A percentile compares a stretch with the other conserved stretches of the same genome.
phyloP scores from a whole-genome alignment of 768 basidiomycete genomes.

The Lentinula detonsa region DNA sequence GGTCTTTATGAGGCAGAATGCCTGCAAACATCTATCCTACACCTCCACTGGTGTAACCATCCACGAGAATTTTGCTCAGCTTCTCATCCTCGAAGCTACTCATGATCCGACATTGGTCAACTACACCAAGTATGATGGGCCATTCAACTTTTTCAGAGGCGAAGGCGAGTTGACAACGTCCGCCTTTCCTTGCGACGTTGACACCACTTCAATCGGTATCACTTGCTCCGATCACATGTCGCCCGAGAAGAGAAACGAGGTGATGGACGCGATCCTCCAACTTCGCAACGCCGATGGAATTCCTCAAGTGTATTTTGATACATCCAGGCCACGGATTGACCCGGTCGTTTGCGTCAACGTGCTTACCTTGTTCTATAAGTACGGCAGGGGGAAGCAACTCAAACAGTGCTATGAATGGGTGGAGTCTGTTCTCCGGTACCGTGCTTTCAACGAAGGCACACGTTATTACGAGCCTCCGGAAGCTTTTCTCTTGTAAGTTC shows the following conservation, averaged over 20 bases:
- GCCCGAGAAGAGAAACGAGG: slow-evolving; percentile 16
- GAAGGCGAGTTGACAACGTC: slow-evolving; percentile 38
- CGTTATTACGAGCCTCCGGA: slow-evolving; percentile 42
- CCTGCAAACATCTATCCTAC: slow-evolving; percentile 35
- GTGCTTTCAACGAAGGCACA: slow-evolving; percentile 50
- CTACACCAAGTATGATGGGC: slow-evolving; percentile 32
- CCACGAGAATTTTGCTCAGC: slow-evolving; percentile 52
- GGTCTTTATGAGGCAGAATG: slow-evolving; percentile 33
- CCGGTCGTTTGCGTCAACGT: slow-evolving; percentile 49
- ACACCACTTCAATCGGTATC: slow-evolving; percentile 51
- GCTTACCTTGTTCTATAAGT: slow-evolving; percentile 41
- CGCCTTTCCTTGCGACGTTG: slow-evolving; percentile 48
- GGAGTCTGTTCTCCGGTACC: slow-evolving; percentile 39
- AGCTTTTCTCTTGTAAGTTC: slow-evolving; percentile 1
- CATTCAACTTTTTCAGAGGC: slow-evolving; percentile 52
- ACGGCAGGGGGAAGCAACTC: slow-evolving; percentile 42
- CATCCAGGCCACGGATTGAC: slow-evolving; percentile 43
- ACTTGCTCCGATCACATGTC: slow-evolving; percentile 28
- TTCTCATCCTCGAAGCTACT: slow-evolving; percentile 51
- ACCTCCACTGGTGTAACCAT: slow-evolving; percentile 35
- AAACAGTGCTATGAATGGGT: slow-evolving; percentile 42
- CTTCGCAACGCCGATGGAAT: slow-evolving; percentile 46
- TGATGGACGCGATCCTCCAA: slow-evolving; percentile 55
- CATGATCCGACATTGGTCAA: slow-evolving; percentile 34
- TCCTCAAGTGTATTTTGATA: slow-evolving; percentile 32